Evolutionary conservation across 1,284 basidiomycete species (phyloP), one percentile per base, ranked within the genome.

Genomic region (Puccinia hordei): DNA sequence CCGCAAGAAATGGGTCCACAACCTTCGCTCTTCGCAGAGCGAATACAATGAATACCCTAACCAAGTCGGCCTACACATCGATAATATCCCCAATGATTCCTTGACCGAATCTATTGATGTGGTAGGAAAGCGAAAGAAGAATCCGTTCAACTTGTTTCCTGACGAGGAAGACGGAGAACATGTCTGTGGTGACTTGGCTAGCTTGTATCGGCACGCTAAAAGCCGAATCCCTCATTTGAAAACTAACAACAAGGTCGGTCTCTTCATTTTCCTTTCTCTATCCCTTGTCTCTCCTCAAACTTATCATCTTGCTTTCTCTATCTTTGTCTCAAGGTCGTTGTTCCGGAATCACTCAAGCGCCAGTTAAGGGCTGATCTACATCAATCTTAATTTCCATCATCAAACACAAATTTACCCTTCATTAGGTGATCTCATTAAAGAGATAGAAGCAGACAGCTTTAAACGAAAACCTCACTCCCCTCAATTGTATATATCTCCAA

Each of bases 1-100:
- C 51, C 53, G 78, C n/a, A 73, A 73, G 71, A 80, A 80, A 80
- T 80, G 78, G 78, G 68, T 80, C 17, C 69, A 80, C 33, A 73
- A 53, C 22, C 24, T 80, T 1, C 72, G 78, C 51, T 80, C 78
- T 9, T 80, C 78, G 22, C 69, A 80, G 41, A 59, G 51, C 49
- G 78, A 80, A 66, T 80, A 24, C 59, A 80, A 80, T 46, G 57
- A 61, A 24, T 73, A 73, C 57, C 78, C 78, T 13, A 80, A 80
- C 41, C 68, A 73, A 30, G 46, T 80, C n/a, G 78, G 78, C 46
- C 51, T 80, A 0, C 51, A 80, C 33, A 61, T 80, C 65, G 71
- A 80, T 38, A 12, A 44, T 0, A n/a, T 79, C 30, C 30, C 38
- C n/a, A 33, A 38, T 55, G 22, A 27, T 49, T 17, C 46, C 17